phyloP scores from a whole-genome alignment of 768 basidiomycete species.

The Kwoniella bestiolae region DNA sequence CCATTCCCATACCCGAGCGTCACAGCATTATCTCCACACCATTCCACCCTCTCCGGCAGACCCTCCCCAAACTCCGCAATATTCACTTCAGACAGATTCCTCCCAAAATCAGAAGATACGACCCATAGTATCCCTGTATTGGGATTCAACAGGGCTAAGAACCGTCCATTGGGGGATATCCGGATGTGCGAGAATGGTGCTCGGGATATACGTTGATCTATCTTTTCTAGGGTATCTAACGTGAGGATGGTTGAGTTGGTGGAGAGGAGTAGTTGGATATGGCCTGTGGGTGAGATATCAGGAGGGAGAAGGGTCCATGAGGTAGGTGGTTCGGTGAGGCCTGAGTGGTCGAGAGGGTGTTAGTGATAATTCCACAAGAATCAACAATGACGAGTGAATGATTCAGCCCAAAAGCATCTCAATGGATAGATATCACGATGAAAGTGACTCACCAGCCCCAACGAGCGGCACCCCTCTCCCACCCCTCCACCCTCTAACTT shows the following conservation, averaged over 20 bases:
- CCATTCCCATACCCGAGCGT: constrained; percentile 75
- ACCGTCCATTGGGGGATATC: constrained; percentile 92
- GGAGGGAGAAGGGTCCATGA: constrained; percentile 90
- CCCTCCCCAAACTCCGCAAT: constrained; percentile 37
- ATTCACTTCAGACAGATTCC: constrained; percentile 84
- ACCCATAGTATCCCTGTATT: constrained; percentile 76
- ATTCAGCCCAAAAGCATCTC: no score
- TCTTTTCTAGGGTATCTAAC: constrained; percentile 83
- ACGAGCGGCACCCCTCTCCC: constrained; percentile 72
- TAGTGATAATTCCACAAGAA: no score
- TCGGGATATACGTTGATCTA: constrained; percentile 79
- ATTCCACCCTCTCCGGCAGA: constrained; percentile 71
- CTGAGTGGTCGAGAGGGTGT: no score
- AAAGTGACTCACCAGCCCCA: constrained; percentile 67
- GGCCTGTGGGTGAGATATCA: constrained; percentile 83
- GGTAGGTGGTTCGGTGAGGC: constrained; percentile 74
- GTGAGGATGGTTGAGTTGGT: constrained; percentile 77
- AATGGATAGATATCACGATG: no score
- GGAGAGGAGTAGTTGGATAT: constrained; percentile 85
- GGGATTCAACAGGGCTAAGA: constrained; percentile 76
- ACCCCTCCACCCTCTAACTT: constrained; percentile 89
- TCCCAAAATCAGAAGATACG: constrained; percentile 90
- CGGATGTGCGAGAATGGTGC: constrained; percentile 87
- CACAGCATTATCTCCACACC: constrained; percentile 97
- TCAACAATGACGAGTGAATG: no score